Conservation (phyloP, 1,139 yeast genomes). For the Candida tetrigidarum region DNA sequence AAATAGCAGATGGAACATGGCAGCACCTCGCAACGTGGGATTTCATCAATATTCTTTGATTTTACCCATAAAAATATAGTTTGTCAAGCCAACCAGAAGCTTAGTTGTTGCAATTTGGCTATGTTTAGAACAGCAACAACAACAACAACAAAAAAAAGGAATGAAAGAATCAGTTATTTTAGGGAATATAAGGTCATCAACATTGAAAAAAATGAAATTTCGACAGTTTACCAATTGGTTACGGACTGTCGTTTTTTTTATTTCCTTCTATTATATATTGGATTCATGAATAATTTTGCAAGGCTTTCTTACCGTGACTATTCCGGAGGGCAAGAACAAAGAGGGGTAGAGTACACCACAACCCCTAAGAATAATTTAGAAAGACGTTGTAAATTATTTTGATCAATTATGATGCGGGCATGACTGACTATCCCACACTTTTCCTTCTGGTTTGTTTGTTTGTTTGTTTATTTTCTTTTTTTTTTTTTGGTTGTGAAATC, state of each 20-base stretch:
- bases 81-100: not conserved
- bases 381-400: not conserved
- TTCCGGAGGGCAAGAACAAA: not conserved
- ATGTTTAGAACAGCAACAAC: too few species aligned
- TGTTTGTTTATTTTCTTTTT: too few species aligned
- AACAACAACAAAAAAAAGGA: not conserved
- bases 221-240: too few species aligned
- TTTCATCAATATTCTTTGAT: not conserved
- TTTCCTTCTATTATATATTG: too few species aligned
- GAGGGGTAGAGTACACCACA: not conserved
- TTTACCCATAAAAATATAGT: not conserved
- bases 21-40: not conserved
- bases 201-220: too few species aligned
- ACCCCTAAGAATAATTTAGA: not conserved
- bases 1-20: not conserved
- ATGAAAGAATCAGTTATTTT: too few species aligned
- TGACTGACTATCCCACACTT: too few species aligned
- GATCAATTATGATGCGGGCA: not conserved
- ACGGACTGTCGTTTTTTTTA: too few species aligned
- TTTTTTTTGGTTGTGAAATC: slow-evolving; percentile 3
- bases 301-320: too few species aligned
- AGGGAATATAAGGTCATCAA: too few species aligned
- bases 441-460: too few species aligned
- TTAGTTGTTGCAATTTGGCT: not conserved
- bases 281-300: too few species aligned